Evolutionary conservation across 495 filamentous ascomycete species (phyloP), one percentile per base, ranked within the genome.

Genomic region (Penicillium simplicissimum): DNA sequence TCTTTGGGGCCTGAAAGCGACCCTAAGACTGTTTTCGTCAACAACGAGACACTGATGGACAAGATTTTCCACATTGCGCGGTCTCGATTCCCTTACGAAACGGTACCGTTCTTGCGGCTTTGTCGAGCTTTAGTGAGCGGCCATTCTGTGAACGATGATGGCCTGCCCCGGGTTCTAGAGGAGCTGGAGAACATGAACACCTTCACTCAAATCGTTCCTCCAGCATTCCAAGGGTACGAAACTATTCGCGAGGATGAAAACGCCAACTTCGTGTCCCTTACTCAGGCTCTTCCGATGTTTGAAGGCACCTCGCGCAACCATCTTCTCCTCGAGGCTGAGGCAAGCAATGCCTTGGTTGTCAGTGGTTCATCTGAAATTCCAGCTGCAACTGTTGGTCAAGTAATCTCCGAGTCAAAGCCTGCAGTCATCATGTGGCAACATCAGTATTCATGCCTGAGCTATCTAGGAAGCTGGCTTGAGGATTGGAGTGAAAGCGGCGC

Each of bases 1-100:
- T 71, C 74, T n/a, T 64, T 73, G 8, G 67, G 75, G 35, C 63
- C 75, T 33, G 65, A 71, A 3, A 76, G 76, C 10, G 77, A 84
- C 52, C 82, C 84, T 11, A 82, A 83, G 6, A 71, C 67, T 3
- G 62, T 76, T 11, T 87, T 88, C 61, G 70, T 86, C 25, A 76
- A 80, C 14, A 84, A 91, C 58, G 68, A 79, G 9, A 54, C 76
- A 3, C 70, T 92, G 11, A 79, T 87, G 67, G 74, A 77, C 19
- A 73, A 69, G 25, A 81, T 90, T 55, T 82, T 92, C 37, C 72
- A 76, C 21, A 76, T 83, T 59, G 85, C 95, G 2, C 82, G 85
- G 21, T 82, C 82, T 55, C 87, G 94, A 47, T 98, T 92, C 73
- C 95, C 95, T 1, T 92, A 90, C 72, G 95, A 98, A 74, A 85